Evolutionary conservation across 1,284 basidiomycete species (phyloP).

Genomic region (Cutaneotrichosporon sp.): DNA sequence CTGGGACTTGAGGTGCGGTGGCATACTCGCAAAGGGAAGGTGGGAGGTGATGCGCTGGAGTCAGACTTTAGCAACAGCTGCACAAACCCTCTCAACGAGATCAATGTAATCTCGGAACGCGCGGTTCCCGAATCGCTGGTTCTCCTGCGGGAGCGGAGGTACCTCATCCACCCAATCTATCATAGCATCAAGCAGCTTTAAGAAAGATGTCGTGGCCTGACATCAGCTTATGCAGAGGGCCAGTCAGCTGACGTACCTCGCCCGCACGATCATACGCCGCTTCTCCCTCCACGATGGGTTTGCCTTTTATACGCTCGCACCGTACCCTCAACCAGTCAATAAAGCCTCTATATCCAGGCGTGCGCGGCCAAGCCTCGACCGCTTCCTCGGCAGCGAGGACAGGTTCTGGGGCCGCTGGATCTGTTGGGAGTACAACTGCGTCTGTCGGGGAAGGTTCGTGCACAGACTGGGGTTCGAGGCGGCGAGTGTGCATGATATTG

Average conservation of each 20-base stretch:
- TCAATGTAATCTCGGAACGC: constrained; percentile 85
- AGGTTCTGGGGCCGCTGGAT: constrained; percentile 22
- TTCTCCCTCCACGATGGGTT: constrained; percentile 36
- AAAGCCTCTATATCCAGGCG: constrained; percentile 66
- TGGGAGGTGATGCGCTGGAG: constrained; percentile 57
- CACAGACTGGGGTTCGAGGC: background rate
- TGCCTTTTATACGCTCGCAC: constrained; percentile 67
- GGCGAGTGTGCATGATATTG: background rate
- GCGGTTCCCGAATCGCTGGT: constrained; percentile 88
- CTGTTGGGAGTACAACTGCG: constrained; percentile 19
- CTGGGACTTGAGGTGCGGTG: constrained; percentile 57
- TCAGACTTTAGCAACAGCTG: background rate
- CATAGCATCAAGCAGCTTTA: constrained; percentile 64
- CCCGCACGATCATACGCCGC: constrained; percentile 34
- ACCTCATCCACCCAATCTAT: constrained; percentile 76
- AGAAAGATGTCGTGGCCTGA: constrained; percentile 54
- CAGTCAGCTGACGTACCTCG: background rate
- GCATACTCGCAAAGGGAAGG: constrained; percentile 29
- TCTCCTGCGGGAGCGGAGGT: constrained; percentile 66
- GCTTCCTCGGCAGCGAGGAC: constrained; percentile 58
- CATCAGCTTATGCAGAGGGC: background rate
- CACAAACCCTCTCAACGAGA: constrained; percentile 65
- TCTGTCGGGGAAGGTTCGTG: background rate
- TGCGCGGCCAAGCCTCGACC: constrained; percentile 62
- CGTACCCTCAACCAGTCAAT: constrained; percentile 66